Evolutionary conservation across 169 alveolate genomes (phyloP), one percentile per base, ranked within the genome.

Genomic region (Plasmodium falciparum): DNA sequence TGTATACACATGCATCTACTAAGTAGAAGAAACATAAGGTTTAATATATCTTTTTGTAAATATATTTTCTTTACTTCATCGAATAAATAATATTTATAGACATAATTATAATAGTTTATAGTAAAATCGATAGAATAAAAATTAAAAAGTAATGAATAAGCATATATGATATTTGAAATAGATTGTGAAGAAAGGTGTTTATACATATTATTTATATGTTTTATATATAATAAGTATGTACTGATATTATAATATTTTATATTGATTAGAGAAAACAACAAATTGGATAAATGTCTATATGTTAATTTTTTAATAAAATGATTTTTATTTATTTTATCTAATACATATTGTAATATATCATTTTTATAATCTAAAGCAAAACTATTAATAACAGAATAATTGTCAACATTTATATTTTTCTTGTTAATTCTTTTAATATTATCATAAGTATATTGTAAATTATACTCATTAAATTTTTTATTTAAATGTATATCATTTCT

Each of bases 101-200:
- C 52, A 45, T 69, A 83, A 83, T 83, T 69, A 69, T 69, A 20
- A 83, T 83, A 83, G 52, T 73, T 54, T 5, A 2, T 54, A 24
- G 83, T 69, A 83, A 83, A 83, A 83, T 83, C 83, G 17, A 83
- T 69, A 20, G 91, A 67, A 49, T 83, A 83, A 72, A 62, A 83
- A 56, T 59, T 52, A 20, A 67, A 83, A 54, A 83, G 54, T 58
- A 69, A 43, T 33, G 91, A 45, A 29, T 83, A 83, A 0, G 91
- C n/a, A 29, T 83, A 63, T 20, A 73, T 54, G 12, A 83, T 58
- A 43, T 83, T 83, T 11, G 91, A 70, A 47, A 83, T 69, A 9
- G 91, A 61, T 49, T 83, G 91, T 17, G 91, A 69, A 13, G 91
- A 83, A 26, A 83, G n/a, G 24, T 83, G 54, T 17, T 56, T 29